Evolutionary conservation across 2,329 filamentous ascomycete genomes (phyloP).

Genomic region (Aspergillus udagawae): DNA sequence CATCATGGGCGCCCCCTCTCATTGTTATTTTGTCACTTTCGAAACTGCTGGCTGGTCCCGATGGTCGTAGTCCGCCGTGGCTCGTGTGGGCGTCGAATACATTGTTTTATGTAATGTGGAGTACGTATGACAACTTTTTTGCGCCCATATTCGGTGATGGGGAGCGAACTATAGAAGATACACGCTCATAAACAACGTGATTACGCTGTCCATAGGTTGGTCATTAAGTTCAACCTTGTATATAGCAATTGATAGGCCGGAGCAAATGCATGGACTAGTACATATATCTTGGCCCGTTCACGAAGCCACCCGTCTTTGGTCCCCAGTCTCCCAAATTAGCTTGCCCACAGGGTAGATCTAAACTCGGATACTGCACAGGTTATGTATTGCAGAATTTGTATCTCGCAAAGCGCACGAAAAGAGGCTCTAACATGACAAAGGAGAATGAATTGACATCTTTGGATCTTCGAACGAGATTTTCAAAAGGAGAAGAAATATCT

Average conservation of each 20-base stretch:
- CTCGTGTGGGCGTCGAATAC: constrained; percentile 50
- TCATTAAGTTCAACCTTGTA: not conserved
- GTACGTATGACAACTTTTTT: constrained; percentile 60
- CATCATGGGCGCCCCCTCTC: constrained; percentile 57
- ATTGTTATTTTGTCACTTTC: constrained; percentile 48
- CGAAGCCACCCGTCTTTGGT: not conserved
- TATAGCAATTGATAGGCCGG: not conserved
- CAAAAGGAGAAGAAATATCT: constrained; percentile 38
- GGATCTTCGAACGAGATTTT: constrained; percentile 38
- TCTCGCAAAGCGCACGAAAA: constrained; percentile 1
- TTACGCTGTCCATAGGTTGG: not conserved
- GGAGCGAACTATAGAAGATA: constrained; percentile 56
- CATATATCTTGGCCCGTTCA: not conserved
- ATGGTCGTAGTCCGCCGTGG: constrained; percentile 68
- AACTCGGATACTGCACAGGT: not conserved
- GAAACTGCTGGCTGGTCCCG: constrained; percentile 54
- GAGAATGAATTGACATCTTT: constrained; percentile 39
- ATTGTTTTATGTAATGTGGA: constrained; percentile 59
- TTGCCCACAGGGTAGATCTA: not conserved
- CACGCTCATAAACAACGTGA: not conserved
- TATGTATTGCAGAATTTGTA: not conserved
- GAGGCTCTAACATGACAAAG: constrained; percentile 4
- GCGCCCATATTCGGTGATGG: constrained; percentile 77
- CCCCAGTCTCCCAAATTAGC: too few species aligned
- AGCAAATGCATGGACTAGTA: not conserved